Percentiles rank a stretch among this genome's conserved stretches.
phyloP scores from a whole-genome alignment of 2,329 filamentous ascomycete genomes.

The Calonectria ilicicola region DNA sequence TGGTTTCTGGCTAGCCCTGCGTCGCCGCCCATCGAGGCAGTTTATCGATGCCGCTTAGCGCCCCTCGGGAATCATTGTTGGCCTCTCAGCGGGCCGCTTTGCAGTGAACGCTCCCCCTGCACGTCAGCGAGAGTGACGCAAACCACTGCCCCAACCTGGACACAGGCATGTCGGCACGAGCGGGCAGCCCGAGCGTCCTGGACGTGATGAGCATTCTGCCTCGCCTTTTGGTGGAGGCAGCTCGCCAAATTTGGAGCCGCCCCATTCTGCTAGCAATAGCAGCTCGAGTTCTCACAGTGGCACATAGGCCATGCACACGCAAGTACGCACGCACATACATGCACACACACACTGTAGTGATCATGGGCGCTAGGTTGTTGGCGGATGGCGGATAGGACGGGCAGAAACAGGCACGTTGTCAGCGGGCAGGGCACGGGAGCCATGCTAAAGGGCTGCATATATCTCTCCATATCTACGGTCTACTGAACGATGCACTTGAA shows the following conservation, averaged over 20 bases:
- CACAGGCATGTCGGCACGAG: conserved; percentile 14
- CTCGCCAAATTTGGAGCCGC: conserved; percentile 7
- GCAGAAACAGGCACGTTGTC: neutral
- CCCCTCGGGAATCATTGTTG: neutral
- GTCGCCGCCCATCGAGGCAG: neutral
- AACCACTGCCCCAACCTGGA: neutral
- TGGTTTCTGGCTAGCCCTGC: neutral
- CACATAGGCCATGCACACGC: neutral
- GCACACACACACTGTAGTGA: neutral
- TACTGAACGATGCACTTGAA: neutral
- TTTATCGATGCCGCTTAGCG: conserved; percentile 1
- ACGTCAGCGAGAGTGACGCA: conserved; percentile 9
- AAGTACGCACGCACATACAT: neutral
- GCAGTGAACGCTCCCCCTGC: conserved; percentile 16
- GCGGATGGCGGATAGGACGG: neutral
- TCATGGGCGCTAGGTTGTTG: neutral
- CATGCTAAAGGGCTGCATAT: neutral
- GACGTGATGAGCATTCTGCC: conserved; percentile 2
- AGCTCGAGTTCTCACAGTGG: conserved; percentile 1
- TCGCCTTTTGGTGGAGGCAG: conserved; percentile 2
- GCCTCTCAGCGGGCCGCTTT: conserved; percentile 19
- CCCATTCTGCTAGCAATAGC: neutral
- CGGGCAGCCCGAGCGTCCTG: conserved; percentile 23
- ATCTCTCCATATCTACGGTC: neutral
- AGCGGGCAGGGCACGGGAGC: conserved; percentile 2